Base-by-base conservation (phyloP, 306 rosid genomes). In the Boehmeria nivea region DNA sequence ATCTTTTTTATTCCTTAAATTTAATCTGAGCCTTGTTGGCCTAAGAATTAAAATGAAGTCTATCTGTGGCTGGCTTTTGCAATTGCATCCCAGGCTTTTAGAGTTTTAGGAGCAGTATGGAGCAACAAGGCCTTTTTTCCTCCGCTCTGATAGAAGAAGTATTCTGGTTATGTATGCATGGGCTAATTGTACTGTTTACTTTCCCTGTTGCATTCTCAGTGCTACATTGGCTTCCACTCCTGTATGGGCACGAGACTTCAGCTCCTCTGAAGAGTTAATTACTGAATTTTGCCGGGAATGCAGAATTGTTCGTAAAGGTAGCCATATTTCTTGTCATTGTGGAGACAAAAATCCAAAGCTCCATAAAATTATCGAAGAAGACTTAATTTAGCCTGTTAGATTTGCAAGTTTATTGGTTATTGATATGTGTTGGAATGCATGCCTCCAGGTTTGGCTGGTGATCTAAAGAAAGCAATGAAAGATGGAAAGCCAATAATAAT, bases 261-360 rank as follows among this genome's bases (percentile, higher is more conserved):
- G 69, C 79, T 82, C 98, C 31, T 70, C 96, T 8, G 93, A 91
- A 76, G 98, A 87, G 67, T 81, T 87, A 64, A 74, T 87, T 60
- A 82, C 96, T 67, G 95, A 91, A 58, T 91, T 91, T 81, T 91
- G 98, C 58, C 83, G 96, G 73, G 98, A 91, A 77, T 91, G 98
- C 81, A 72, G 98, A 78, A 78, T 91, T 72, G 96, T 91, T 51
- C 94, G 94, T 38, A 91, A 87, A 87, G 96, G 96, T 85, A 56
- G 43, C 61, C 19, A n/a, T 43, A 37, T 23, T 26, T 20, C 17
- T 18, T 17, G 11, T 26, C 16, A 28, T 24, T 56, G 22, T 53
- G 54, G 31, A 31, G 61, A 55, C 26, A 16, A 54, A 46, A 22
- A 2, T 50, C 45, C 63, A 55, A n/a, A 47, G 47, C 9, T 54